Conservation (phyloP, 176 grass and related monocot genomes). For the Thalia dealbata region DNA sequence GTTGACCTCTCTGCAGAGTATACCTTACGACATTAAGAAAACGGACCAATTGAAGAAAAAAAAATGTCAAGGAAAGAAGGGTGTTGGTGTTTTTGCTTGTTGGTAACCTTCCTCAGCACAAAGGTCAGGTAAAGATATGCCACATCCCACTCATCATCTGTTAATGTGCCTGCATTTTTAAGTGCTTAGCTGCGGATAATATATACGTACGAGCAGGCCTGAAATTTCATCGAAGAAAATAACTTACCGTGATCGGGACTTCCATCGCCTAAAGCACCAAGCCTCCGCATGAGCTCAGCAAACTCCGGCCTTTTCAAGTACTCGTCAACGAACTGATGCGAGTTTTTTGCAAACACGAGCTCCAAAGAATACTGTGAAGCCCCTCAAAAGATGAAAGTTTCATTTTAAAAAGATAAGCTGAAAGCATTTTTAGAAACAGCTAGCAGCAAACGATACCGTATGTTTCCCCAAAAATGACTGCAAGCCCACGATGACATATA, state of each 20-base stretch:
- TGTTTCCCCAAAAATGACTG: too few relatives aligned
- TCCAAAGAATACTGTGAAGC: conserved; percentile 55
- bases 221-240: not conserved
- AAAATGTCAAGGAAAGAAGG: conserved; percentile 2
- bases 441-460: too few relatives aligned
- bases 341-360: conserved; percentile 80
- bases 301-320: conserved; percentile 69
- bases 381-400: too few relatives aligned
- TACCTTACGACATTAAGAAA: not conserved
- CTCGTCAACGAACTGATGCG: conserved; percentile 73
- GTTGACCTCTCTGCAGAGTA: conserved; percentile 36
- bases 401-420: too few relatives aligned
- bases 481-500: too few relatives aligned
- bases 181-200: not conserved
- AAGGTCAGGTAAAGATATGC: conserved; percentile 85
- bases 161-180: conserved; percentile 44
- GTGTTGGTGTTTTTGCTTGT: not conserved
- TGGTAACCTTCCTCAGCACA: conserved; percentile 67
- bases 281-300: conserved; percentile 67
- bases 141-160: conserved; percentile 81
- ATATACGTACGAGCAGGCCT: not conserved
- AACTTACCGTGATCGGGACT: conserved; percentile 54
- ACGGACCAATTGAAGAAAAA: not conserved
- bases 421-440: too few relatives aligned
- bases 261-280: conserved; percentile 85